A percentile compares a stretch with the other conserved stretches of the same genome.
Conservation (phyloP, 1,284 basidiomycete species). For the Somion occarium region DNA sequence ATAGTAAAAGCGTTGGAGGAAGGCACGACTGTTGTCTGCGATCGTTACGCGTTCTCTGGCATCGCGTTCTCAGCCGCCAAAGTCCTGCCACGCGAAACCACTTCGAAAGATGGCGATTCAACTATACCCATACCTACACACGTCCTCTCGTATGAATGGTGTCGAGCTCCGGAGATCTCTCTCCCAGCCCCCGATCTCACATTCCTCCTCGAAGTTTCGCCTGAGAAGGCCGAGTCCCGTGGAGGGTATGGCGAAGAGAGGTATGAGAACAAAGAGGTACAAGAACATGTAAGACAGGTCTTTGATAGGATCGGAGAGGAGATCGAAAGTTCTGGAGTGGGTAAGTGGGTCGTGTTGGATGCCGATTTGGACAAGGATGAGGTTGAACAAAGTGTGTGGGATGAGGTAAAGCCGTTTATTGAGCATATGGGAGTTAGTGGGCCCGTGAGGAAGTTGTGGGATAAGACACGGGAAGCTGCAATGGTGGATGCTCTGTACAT, state of each 20-base stretch:
- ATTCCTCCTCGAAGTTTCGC: slow-evolving; percentile 82
- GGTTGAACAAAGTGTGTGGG: slow-evolving; percentile 59
- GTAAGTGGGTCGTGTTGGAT: slow-evolving; percentile 61
- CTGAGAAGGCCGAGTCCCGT: slow-evolving; percentile 66
- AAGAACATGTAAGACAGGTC: slow-evolving; percentile 58
- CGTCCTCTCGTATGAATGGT: slow-evolving; percentile 63
- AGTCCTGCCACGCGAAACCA: slow-evolving; percentile 23
- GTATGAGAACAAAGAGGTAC: slow-evolving; percentile 80
- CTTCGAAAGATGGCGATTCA: neutral
- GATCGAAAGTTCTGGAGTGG: slow-evolving; percentile 29
- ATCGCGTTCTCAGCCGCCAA: slow-evolving; percentile 93
- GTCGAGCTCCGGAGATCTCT: slow-evolving; percentile 77
- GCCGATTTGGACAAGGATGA: slow-evolving; percentile 54
- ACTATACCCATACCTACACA: neutral
- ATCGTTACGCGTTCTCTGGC: slow-evolving; percentile 96
- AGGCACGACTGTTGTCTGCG: slow-evolving; percentile 81
- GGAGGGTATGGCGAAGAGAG: slow-evolving; percentile 90
- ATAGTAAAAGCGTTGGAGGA: slow-evolving; percentile 58
- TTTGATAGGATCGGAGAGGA: slow-evolving; percentile 64
- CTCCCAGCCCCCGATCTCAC: slow-evolving; percentile 89
- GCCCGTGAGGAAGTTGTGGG: slow-evolving; percentile 16
- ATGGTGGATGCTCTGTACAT: slow-evolving; percentile 16
- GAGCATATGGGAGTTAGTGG: slow-evolving; percentile 7
- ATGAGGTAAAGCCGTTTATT: slow-evolving; percentile 7
- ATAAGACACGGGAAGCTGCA: slow-evolving; percentile 13